Evolutionary conservation across 2,329 filamentous ascomycete species (phyloP), one percentile per base, ranked within the genome.

Genomic region (Alternaria conjuncta): DNA sequence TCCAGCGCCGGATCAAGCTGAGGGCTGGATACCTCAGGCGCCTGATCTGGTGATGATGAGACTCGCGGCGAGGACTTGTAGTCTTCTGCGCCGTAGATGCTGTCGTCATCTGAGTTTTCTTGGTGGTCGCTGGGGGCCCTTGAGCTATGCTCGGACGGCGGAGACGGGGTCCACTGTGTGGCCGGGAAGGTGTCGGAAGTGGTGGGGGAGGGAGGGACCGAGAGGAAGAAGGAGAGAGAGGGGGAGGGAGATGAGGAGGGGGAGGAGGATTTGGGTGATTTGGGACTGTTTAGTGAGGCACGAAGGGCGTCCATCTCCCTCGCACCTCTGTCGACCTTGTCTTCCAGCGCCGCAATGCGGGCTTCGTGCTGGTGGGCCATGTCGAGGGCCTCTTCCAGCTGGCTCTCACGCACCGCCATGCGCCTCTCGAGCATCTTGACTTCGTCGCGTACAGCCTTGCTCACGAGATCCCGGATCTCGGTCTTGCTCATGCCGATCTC

Each of bases 241-340:
- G 36, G 36, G 15, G 32, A 10, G 36, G n/a, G 9, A 18, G 36
- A 41, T 9, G 36, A 9, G 9, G 36, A 11, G 36, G 36, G 18
- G n/a, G 32, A 18, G n/a, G 36, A 18, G 15, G 36, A 10, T 8
- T 15, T 5, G 4, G 30, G 32, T 36, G 32, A 47, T 26, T 25
- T 49, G 46, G 15, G n/a, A 23, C 15, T 44, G 36, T 26, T 44
- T 11, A 28, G 8, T 28, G 36, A 55, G 41, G 54, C 54, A 11
- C 25, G 54, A 13, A 56, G 41, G 41, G 54, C 54, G n/a, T 43
- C 54, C 41, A 56, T 46, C 18, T 56, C 54, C 43, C 28, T 44
- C 41, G 45, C 45, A 32, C 25, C 54, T 43, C 23, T 56, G 54
- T 28, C 18, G 25, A 46, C 28, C 12, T 3, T 11, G 23, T 56